Conservation (phyloP, 371 early-diverging fungal species). For the Rhizomucor pusillus region DNA sequence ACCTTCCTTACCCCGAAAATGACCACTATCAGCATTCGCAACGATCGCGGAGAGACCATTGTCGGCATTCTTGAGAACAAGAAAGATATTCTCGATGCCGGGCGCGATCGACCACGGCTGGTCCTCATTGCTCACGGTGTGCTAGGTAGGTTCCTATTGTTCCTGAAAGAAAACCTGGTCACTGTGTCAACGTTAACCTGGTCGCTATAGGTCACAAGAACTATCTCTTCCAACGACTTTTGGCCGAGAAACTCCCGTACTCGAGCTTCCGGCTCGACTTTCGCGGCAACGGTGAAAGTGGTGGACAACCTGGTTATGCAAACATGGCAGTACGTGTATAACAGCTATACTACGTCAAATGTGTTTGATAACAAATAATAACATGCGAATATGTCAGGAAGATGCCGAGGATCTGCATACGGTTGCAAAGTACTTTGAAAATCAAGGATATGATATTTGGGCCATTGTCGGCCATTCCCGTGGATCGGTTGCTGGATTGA, state of each 20-base stretch:
- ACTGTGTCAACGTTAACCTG: neutral
- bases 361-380: neutral
- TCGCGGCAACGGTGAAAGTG: conserved; percentile 60
- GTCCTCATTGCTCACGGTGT: conserved; percentile 40
- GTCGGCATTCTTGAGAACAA: conserved; percentile 40
- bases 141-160: conserved; percentile 22
- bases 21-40: conserved; percentile 19
- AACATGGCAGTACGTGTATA: conserved; percentile 40
- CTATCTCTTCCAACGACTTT: conserved; percentile 55
- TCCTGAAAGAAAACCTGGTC: neutral
- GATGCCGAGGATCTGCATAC: conserved; percentile 56
- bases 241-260: conserved; percentile 50
- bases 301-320: conserved; percentile 49
- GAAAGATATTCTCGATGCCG: conserved; percentile 10
- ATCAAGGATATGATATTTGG: conserved; percentile 55
- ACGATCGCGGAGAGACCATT: conserved; percentile 35
- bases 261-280: conserved; percentile 61
- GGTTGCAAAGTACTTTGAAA: conserved; percentile 51
- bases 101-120: conserved; percentile 21
- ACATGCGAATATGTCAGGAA: conserved; percentile 27
- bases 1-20: conserved; percentile 1
- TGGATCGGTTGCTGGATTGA: conserved; percentile 53
- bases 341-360: neutral
- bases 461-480: conserved; percentile 58
- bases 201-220: conserved; percentile 53